phyloP scores from a whole-genome alignment of 169 alveolate genomes.

The Plasmodium berghei region DNA sequence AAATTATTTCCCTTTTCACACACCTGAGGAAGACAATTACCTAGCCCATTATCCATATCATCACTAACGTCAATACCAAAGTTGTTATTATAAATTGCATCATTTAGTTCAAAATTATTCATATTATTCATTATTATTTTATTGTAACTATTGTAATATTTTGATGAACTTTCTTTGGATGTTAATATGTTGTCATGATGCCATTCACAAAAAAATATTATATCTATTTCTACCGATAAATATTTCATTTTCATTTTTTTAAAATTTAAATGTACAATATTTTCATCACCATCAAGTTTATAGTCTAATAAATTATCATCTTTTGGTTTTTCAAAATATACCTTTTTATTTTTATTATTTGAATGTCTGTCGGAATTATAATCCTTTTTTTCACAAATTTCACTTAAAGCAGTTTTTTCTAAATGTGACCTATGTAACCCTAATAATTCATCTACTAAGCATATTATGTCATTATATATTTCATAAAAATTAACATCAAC shows the following conservation, averaged over 20 bases:
- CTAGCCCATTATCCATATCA: background rate
- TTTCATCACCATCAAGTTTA: slow-evolving; percentile 32
- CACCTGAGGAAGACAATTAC: background rate
- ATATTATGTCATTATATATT: slow-evolving; percentile 39
- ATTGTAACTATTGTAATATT: background rate
- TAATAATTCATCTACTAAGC: slow-evolving; percentile 57
- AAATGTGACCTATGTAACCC: slow-evolving; percentile 11
- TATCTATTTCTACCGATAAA: slow-evolving; percentile 40
- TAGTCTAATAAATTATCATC: slow-evolving; percentile 12
- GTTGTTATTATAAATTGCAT: background rate
- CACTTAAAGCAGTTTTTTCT: background rate
- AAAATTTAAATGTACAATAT: slow-evolving; percentile 22
- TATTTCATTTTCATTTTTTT: slow-evolving; percentile 48
- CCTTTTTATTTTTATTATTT: background rate
- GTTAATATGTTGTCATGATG: background rate
- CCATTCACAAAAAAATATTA: slow-evolving; percentile 8
- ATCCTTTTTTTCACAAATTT: background rate
- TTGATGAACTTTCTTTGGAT: background rate
- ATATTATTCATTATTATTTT: background rate
- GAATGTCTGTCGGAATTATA: background rate
- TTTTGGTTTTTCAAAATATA: background rate
- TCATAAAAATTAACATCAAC: slow-evolving; percentile 40
- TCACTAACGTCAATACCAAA: background rate
- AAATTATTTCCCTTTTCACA: background rate
- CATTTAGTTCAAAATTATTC: background rate